These are phyloP conservation scores for Clavispora asparagi DNA, from an alignment of 805 yeast genomes.

Conservation along the genomic window DNA sequence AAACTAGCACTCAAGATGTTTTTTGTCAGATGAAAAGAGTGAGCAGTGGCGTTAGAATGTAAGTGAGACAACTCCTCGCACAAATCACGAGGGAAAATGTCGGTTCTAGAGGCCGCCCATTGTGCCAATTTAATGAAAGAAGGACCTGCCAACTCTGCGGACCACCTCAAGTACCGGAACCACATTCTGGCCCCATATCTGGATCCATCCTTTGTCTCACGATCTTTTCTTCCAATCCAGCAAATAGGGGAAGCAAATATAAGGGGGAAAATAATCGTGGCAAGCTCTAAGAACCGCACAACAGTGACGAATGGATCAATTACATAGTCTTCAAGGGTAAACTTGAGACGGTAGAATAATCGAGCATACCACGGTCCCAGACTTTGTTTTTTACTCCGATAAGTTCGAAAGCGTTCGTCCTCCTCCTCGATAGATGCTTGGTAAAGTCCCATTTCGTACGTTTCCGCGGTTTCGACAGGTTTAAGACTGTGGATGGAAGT, in stretches of 20 bases:
- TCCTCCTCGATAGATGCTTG: slow-evolving; percentile 56
- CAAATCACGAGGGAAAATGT: slow-evolving; percentile 74
- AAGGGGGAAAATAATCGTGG: slow-evolving; percentile 66
- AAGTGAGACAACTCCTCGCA: slow-evolving; percentile 72
- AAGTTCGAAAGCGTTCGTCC: slow-evolving; percentile 26
- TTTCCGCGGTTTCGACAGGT: slow-evolving; percentile 50
- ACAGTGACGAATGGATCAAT: slow-evolving; percentile 68
- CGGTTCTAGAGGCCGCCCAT: slow-evolving; percentile 98
- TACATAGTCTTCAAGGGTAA: slow-evolving; percentile 46
- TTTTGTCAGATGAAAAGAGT: slow-evolving; percentile 58
- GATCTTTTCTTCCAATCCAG: slow-evolving; percentile 45
- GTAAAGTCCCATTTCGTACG: slow-evolving; percentile 66
- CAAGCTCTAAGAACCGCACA: slow-evolving; percentile 63
- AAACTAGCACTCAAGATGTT: slow-evolving; percentile 56
- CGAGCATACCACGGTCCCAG: slow-evolving; percentile 23
- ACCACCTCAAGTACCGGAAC: slow-evolving; percentile 59
- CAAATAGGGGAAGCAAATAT: slow-evolving; percentile 60
- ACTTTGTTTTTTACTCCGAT: slow-evolving; percentile 23
- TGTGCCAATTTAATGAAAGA: slow-evolving; percentile 90
- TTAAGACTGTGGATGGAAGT: slow-evolving; percentile 30
- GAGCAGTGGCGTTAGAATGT: slow-evolving; percentile 81
- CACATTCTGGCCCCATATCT: slow-evolving; percentile 64
- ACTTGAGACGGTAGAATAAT: slow-evolving; percentile 36
- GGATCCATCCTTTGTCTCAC: slow-evolving; percentile 22
- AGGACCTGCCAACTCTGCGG: slow-evolving; percentile 86